Evolutionary conservation across 2,329 filamentous ascomycete species (phyloP).

Genomic region (Aspergillus aculeatus): DNA sequence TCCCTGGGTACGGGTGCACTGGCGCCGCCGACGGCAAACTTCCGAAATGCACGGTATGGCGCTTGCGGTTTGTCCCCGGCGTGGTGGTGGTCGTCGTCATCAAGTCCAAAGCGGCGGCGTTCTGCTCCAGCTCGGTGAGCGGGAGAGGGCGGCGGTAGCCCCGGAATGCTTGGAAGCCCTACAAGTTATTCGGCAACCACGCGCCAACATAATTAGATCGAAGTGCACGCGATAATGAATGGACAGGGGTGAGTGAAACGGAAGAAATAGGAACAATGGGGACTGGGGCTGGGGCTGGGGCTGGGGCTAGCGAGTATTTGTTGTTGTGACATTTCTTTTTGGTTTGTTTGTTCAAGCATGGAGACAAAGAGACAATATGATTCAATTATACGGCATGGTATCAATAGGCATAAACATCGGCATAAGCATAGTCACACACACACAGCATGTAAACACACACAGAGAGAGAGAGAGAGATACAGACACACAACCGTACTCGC

Average conservation of each 20-base stretch:
- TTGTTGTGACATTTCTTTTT: no score
- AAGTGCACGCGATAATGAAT: neutral
- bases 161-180: slow-evolving; percentile 31
- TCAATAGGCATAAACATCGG: slow-evolving; percentile 18
- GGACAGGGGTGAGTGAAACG: no score
- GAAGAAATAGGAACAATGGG: no score
- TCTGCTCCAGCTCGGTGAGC: slow-evolving; percentile 17
- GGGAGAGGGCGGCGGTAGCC: slow-evolving; percentile 27
- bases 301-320: no score
- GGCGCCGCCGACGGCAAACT: slow-evolving; percentile 18
- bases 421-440: slow-evolving; percentile 10
- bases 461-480: no score
- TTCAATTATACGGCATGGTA: slow-evolving; percentile 33
- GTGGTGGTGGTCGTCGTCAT: neutral
- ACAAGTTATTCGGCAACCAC: slow-evolving; percentile 15
- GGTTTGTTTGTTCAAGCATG: no score
- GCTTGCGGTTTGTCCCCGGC: slow-evolving; percentile 10
- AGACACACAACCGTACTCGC: neutral
- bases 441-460: slow-evolving; percentile 2
- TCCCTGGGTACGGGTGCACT: slow-evolving; percentile 4
- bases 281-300: no score
- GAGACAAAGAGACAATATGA: slow-evolving; percentile 12
- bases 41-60: slow-evolving; percentile 25
- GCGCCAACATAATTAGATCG: neutral
- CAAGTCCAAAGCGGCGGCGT: slow-evolving; percentile 20